These are phyloP conservation scores for Erysimum cheiranthoides DNA, from an alignment of 345 rosid genomes.

Conservation along the genomic window DNA sequence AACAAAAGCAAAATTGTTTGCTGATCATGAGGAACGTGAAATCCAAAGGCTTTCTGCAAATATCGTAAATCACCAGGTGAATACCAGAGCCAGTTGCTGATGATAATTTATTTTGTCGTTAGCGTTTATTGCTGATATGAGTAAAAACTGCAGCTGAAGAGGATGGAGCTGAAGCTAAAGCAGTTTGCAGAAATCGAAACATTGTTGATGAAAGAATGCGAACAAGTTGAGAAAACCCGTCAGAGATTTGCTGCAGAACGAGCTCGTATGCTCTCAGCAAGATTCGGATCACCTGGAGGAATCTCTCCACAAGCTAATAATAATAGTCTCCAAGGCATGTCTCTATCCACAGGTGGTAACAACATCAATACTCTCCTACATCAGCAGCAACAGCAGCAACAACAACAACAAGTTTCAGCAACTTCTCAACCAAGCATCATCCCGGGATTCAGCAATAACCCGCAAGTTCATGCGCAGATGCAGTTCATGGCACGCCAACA, in stretches of 20 bases:
- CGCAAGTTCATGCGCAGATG: conserved; percentile 72
- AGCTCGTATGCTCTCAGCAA: conserved; percentile 64
- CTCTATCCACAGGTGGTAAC: conserved; percentile 62
- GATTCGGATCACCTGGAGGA: conserved; percentile 61
- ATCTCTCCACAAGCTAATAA: conserved; percentile 54
- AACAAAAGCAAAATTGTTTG: conserved; percentile 92
- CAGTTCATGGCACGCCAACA: conserved; percentile 77
- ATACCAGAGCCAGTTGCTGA: background rate
- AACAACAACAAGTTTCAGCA: conserved; percentile 54
- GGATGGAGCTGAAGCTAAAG: conserved; percentile 96
- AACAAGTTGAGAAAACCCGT: conserved; percentile 93
- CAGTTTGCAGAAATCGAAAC: conserved; percentile 99
- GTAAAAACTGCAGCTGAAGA: conserved; percentile 66
- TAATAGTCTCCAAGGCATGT: conserved; percentile 56
- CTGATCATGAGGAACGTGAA: conserved; percentile 99
- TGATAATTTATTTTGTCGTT: background rate
- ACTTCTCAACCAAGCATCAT: conserved; percentile 69
- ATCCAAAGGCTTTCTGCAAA: conserved; percentile 97
- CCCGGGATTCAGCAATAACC: conserved; percentile 64
- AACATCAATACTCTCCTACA: conserved; percentile 57
- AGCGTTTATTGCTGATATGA: conserved; percentile 7
- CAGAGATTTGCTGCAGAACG: conserved; percentile 84
- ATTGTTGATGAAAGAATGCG: conserved; percentile 91
- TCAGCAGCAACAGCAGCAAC: conserved; percentile 34
- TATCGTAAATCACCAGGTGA: conserved; percentile 93